Conservation (phyloP, 352 stramenopile genomes). For the Phytophthora pluvialis region DNA sequence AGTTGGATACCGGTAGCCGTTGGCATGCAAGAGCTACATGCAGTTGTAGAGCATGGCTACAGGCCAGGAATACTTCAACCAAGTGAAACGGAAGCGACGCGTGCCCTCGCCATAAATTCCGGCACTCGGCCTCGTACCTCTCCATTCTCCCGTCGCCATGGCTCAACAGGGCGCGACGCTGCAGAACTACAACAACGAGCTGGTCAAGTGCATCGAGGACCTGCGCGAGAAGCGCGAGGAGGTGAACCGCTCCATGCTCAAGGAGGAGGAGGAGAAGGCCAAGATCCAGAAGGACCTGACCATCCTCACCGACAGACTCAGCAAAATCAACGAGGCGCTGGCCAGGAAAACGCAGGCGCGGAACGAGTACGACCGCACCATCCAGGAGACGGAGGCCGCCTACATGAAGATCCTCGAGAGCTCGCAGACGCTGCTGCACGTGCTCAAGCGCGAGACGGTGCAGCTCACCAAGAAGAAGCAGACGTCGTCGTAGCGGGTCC, state of each 20-base stretch:
- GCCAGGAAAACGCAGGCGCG: slow-evolving; percentile 89
- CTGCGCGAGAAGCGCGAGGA: slow-evolving; percentile 93
- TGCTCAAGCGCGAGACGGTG: slow-evolving; percentile 94
- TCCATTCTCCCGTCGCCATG: slow-evolving; percentile 39
- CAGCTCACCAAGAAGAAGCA: slow-evolving; percentile 97
- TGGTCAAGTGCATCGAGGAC: slow-evolving; percentile 96
- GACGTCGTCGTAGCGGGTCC: slow-evolving; percentile 62
- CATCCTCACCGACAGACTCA: slow-evolving; percentile 91
- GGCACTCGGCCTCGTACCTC: slow-evolving; percentile 4
- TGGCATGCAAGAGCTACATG: neutral
- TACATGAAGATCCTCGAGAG: slow-evolving; percentile 97
- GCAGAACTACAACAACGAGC: slow-evolving; percentile 97
- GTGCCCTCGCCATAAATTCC: neutral
- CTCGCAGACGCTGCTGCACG: slow-evolving; percentile 94
- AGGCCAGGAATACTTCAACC: slow-evolving; percentile 30
- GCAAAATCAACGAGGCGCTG: slow-evolving; percentile 93
- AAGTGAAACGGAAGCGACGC: slow-evolving; percentile 9
- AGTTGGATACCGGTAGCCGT: no score
- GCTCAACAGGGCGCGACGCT: slow-evolving; percentile 93
- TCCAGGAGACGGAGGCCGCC: slow-evolving; percentile 93
- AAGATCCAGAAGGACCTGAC: slow-evolving; percentile 95
- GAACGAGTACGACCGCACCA: slow-evolving; percentile 95
- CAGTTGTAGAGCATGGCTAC: slow-evolving; percentile 28
- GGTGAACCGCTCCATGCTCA: slow-evolving; percentile 92
- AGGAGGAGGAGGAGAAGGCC: slow-evolving; percentile 94